These are phyloP conservation scores for Pseudocercospora crystallina DNA, from an alignment of 2,329 filamentous ascomycete genomes.

Conservation along the genomic window DNA sequence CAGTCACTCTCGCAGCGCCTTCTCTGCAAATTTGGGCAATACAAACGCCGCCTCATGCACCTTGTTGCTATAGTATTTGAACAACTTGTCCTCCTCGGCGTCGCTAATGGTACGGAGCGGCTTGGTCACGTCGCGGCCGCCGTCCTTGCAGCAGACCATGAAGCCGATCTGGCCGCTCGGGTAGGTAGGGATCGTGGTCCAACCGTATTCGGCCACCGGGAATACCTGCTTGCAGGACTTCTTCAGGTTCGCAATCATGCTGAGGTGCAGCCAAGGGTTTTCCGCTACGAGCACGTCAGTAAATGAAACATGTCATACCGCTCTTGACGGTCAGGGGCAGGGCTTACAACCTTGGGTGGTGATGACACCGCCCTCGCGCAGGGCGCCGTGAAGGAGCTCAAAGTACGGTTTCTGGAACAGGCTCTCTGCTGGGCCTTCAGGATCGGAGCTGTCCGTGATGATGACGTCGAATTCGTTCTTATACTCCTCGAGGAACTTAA, in stretches of 20 bases:
- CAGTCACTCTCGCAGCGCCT: conserved; percentile 52
- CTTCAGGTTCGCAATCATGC: conserved; percentile 91
- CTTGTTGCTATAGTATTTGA: conserved; percentile 95
- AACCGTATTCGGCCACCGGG: conserved; percentile 95
- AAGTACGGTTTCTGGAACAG: conserved; percentile 99
- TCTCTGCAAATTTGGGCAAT: conserved; percentile 87
- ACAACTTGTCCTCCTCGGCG: conserved; percentile 90
- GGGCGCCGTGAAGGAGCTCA: conserved; percentile 83
- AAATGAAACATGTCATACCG: conserved; percentile 10
- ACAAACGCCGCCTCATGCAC: conserved; percentile 95
- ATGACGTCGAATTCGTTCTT: conserved; percentile 99
- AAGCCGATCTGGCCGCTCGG: conserved; percentile 98
- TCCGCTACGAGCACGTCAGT: conserved; percentile 63
- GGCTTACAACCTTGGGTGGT: conserved; percentile 99
- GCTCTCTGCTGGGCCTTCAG: conserved; percentile 91
- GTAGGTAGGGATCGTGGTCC: conserved; percentile 99
- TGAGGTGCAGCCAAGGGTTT: conserved; percentile 98
- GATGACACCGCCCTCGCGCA: conserved; percentile 95
- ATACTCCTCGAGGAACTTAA: conserved; percentile 96
- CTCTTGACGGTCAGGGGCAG: conserved; percentile 51
- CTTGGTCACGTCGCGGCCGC: conserved; percentile 76
- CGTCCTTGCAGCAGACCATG: conserved; percentile 99
- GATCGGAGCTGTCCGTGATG: conserved; percentile 98
- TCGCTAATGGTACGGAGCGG: conserved; percentile 77
- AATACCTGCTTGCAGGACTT: conserved; percentile 97